Base-by-base conservation (phyloP, 371 early-diverging fungal species). In the Haplosporangium sp. region DNA sequence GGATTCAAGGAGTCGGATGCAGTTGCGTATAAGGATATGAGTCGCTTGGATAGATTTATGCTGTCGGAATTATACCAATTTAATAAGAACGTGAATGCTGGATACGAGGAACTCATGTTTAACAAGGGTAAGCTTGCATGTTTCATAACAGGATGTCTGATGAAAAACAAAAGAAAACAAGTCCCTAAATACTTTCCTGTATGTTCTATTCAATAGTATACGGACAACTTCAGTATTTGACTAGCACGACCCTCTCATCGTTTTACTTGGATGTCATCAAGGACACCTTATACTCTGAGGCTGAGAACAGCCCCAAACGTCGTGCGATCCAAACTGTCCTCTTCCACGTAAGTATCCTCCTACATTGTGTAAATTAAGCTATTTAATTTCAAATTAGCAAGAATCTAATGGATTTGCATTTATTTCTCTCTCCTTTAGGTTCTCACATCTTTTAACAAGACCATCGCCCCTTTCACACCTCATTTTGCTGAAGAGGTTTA, bases 221-320 rank as follows among this genome's bases (percentile, higher is more conserved):
- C 27, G 90, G 90, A 57, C 85, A 87, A 52, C 84, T 95, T 35
- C 91, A 89, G 71, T 85, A 88, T 67, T 94, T 96, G 61, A 90
- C 91, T 35, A 92, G 89, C 69, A 86, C 85, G 2, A 77, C 85
- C 1, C 83, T 95, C 5, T 96, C 96, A 2, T 89, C 94, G 0
- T 92, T 94, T 61, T 96, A 96, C 78, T 91, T 96, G 85, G 96
- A 96, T 63, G 83, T 91, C 15, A 86, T 93, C 83, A 96, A 96
- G 85, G 96, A 96, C 72, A 86, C 94, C 53, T 83, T 96, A 9
- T 96, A 96, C 56, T 91, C 92, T 17, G 90, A 92, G 39, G 50
- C 74, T 27, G 61, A 61, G 19, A 68, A 73, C 2, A 84, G 85
- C 37, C 48, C 61, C 0, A 63, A 85, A 42, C 88, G 96, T 57